Evolutionary conservation across 768 basidiomycete species (phyloP).

Genomic region (Russula abietina): DNA sequence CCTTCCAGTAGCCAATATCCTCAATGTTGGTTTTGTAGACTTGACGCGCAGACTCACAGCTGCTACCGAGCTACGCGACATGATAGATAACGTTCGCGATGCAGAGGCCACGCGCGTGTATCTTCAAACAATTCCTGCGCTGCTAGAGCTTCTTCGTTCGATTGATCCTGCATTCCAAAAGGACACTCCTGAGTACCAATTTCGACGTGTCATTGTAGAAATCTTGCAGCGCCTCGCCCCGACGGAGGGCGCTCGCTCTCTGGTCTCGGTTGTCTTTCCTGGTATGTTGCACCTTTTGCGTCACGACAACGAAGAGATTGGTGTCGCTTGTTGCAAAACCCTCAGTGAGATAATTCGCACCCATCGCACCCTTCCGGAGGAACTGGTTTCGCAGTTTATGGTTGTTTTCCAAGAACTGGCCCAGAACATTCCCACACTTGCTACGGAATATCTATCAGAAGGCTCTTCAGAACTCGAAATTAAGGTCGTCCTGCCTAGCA

Average conservation of each 20-base stretch:
- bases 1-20: background rate
- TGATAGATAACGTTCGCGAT: slow-evolving; percentile 74
- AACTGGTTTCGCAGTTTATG: slow-evolving; percentile 72
- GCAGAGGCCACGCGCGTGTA: slow-evolving; percentile 64
- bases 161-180: slow-evolving; percentile 63
- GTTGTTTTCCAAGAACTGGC: slow-evolving; percentile 75
- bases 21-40: slow-evolving; percentile 38
- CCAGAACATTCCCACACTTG: slow-evolving; percentile 63
- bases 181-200: slow-evolving; percentile 66
- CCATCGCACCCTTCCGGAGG: slow-evolving; percentile 66
- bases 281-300: slow-evolving; percentile 82
- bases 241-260: slow-evolving; percentile 68
- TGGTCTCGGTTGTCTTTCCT: slow-evolving; percentile 59
- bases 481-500: slow-evolving; percentile 58
- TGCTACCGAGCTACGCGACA: slow-evolving; percentile 75
- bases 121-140: slow-evolving; percentile 64
- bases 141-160: slow-evolving; percentile 65
- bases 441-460: slow-evolving; percentile 69
- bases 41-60: slow-evolving; percentile 61
- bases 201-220: slow-evolving; percentile 82
- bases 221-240: slow-evolving; percentile 84
- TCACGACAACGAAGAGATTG: slow-evolving; percentile 95
- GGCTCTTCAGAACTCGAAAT: slow-evolving; percentile 50
- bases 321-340: slow-evolving; percentile 81
- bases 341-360: slow-evolving; percentile 82